Evolutionary conservation across 768 basidiomycete species (phyloP).

Genomic region (Candolleomyces eurysporus): DNA sequence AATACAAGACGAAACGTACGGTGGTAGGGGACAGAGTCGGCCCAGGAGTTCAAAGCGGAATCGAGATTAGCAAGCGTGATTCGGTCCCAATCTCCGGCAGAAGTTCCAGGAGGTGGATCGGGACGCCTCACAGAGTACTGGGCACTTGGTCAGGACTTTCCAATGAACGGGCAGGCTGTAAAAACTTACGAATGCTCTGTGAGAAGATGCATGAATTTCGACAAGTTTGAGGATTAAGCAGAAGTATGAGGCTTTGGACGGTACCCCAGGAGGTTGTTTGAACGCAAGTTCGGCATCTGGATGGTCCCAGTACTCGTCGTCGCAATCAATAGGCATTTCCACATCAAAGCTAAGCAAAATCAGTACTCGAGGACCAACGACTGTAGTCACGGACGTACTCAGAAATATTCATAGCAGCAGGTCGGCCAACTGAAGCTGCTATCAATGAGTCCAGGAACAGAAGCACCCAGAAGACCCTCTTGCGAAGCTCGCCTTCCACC

Average conservation of each 20-base stretch:
- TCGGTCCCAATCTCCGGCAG: not conserved
- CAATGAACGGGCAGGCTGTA: not conserved
- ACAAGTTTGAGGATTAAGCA: slow-evolving; percentile 50
- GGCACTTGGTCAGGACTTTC: not conserved
- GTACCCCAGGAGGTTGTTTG: slow-evolving; percentile 63
- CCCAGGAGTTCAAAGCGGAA: slow-evolving; percentile 59
- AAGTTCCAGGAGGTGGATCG: slow-evolving; percentile 19
- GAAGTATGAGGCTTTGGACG: slow-evolving; percentile 54
- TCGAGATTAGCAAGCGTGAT: slow-evolving; percentile 50
- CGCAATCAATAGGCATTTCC: slow-evolving; percentile 55
- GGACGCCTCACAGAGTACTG: slow-evolving; percentile 60
- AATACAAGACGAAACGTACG: not conserved
- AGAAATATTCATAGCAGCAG: slow-evolving; percentile 67
- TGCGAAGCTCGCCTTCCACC: slow-evolving; percentile 65
- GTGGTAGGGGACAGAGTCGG: slow-evolving; percentile 56
- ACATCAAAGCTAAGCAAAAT: slow-evolving; percentile 53
- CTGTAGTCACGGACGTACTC: slow-evolving; percentile 41
- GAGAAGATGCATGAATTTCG: slow-evolving; percentile 58
- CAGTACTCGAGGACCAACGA: not conserved
- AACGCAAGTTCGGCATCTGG: slow-evolving; percentile 48
- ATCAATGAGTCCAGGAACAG: slow-evolving; percentile 39
- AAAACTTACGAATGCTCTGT: slow-evolving; percentile 55
- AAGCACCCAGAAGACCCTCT: slow-evolving; percentile 56
- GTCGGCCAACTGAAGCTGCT: slow-evolving; percentile 51
- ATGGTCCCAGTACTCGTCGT: slow-evolving; percentile 66